Percentiles rank a stretch among this genome's conserved stretches.
Evolutionary conservation across 805 yeast genomes (phyloP).

Genomic region (Saccharomycodes ludwigii): DNA sequence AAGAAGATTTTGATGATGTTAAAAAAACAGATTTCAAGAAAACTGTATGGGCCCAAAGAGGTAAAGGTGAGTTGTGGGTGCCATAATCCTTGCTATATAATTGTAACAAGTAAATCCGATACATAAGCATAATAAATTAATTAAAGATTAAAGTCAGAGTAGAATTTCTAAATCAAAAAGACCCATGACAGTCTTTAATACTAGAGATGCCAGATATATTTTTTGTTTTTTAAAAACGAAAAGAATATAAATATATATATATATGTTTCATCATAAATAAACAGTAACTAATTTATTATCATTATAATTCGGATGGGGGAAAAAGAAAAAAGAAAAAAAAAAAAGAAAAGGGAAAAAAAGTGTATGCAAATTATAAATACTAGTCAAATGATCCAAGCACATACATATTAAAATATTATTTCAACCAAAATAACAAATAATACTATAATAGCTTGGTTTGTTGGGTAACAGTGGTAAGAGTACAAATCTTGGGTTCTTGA

Average conservation of each 20-base stretch:
- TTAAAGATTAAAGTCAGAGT: background rate
- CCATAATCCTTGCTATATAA: conserved; percentile 22
- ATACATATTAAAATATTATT: no score
- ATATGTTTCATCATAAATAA: conserved; percentile 6
- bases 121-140: background rate
- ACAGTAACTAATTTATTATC: background rate
- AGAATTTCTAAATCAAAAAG: background rate
- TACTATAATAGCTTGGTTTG: no score
- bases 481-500: no score
- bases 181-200: conserved; percentile 4
- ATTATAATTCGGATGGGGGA: no score
- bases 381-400: no score
- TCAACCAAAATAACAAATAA: no score
- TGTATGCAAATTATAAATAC: no score
- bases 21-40: conserved; percentile 31
- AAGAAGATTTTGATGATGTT: conserved; percentile 10
- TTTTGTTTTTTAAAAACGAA: conserved; percentile 1
- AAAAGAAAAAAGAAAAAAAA: no score
- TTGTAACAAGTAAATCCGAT: background rate
- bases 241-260: conserved; percentile 1
- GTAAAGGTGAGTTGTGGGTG: conserved; percentile 47
- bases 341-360: no score
- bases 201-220: conserved; percentile 8
- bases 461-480: no score
- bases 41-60: conserved; percentile 49